Evolutionary conservation across 768 basidiomycete species (phyloP).

Genomic region (Phanerochaete sordida): DNA sequence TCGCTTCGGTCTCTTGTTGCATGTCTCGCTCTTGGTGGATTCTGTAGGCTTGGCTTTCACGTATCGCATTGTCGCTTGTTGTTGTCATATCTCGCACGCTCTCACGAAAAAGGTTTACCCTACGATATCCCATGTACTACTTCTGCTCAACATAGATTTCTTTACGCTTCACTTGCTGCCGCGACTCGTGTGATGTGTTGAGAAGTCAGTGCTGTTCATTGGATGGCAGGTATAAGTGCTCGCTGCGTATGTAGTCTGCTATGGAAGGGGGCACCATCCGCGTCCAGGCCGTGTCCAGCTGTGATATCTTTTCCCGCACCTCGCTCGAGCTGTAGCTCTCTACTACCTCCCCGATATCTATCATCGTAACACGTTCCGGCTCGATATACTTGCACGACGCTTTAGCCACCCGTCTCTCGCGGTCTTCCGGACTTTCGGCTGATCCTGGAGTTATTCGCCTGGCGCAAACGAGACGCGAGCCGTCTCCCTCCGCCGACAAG

Average conservation of each 20-base stretch:
- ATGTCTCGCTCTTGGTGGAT: not conserved
- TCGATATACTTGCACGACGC: constrained; percentile 49
- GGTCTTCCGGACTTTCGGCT: constrained; percentile 24
- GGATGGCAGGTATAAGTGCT: constrained; percentile 39
- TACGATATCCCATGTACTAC: constrained; percentile 5
- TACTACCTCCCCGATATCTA: constrained; percentile 57
- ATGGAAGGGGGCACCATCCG: constrained; percentile 43
- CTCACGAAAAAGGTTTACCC: not conserved
- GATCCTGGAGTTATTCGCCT: constrained; percentile 35
- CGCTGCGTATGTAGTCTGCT: constrained; percentile 46
- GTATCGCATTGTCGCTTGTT: constrained; percentile 5
- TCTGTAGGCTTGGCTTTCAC: constrained; percentile 1
- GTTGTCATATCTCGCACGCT: not conserved
- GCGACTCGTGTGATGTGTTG: not conserved
- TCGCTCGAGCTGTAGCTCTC: constrained; percentile 66
- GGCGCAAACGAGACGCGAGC: constrained; percentile 65
- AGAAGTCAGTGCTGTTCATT: not conserved
- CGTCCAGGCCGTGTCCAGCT: constrained; percentile 38
- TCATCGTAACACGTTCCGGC: constrained; percentile 48
- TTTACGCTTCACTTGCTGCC: not conserved
- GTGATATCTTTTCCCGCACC: constrained; percentile 46
- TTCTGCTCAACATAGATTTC: constrained; percentile 10
- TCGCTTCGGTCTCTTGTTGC: not conserved
- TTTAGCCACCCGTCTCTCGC: constrained; percentile 26
- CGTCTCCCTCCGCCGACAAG: constrained; percentile 52